Conservation (phyloP, 306 rosid genomes). For the Dalbergia cochinchinensis region DNA sequence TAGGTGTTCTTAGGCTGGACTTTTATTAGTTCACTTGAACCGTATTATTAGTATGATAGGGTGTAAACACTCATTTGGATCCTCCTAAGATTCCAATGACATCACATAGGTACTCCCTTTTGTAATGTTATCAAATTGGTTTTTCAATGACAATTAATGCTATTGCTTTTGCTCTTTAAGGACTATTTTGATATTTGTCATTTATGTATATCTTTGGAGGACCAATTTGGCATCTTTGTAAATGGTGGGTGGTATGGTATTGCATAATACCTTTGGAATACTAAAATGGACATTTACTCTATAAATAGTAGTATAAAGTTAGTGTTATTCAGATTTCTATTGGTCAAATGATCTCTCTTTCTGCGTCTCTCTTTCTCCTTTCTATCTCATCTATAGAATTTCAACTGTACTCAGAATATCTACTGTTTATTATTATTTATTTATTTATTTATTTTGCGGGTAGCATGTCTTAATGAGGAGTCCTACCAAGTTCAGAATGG, state of each 20-base stretch:
- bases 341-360: background rate
- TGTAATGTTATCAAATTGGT: background rate
- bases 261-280: conserved; percentile 15
- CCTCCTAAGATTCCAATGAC: background rate
- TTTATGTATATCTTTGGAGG: background rate
- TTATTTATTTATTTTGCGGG: conserved; percentile 31
- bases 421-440: background rate
- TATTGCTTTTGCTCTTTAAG: conserved; percentile 1
- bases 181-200: background rate
- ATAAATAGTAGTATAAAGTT: background rate
- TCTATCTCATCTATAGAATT: conserved; percentile 9
- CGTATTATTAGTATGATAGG: background rate
- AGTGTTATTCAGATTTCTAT: background rate
- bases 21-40: conserved; percentile 15
- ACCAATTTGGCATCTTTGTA: background rate
- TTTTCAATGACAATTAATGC: background rate
- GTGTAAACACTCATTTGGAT: background rate
- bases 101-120: conserved; percentile 9
- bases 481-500: conserved; percentile 75
- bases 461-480: conserved; percentile 92
- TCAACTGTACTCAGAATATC: conserved; percentile 19
- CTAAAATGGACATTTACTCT: background rate
- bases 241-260: conserved; percentile 8
- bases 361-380: background rate
- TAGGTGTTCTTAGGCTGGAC: background rate